These are phyloP conservation scores for Lentinula sp. DNA, from an alignment of 768 basidiomycete genomes.

Conservation along the genomic window DNA sequence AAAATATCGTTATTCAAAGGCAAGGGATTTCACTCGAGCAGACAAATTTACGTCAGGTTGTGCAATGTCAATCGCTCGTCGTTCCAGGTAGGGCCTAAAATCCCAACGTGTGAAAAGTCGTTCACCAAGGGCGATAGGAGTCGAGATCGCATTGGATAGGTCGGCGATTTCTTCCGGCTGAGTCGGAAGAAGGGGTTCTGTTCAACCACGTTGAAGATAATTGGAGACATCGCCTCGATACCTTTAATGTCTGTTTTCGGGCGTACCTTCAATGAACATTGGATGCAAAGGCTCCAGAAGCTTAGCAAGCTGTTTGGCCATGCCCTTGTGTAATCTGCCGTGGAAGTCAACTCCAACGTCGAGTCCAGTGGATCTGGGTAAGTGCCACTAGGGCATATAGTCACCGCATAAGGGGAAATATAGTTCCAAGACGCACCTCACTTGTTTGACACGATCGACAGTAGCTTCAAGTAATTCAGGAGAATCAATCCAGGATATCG, in stretches of 20 bases:
- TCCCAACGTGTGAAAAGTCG: conserved; percentile 58
- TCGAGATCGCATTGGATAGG: conserved; percentile 45
- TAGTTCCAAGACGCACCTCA: conserved; percentile 24
- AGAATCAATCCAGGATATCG: conserved; percentile 56
- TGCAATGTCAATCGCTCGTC: conserved; percentile 58
- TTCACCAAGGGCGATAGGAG: conserved; percentile 59
- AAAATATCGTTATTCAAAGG: not conserved
- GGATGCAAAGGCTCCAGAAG: conserved; percentile 53
- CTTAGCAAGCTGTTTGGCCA: conserved; percentile 63
- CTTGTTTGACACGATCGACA: conserved; percentile 45
- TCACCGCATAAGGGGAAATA: not conserved
- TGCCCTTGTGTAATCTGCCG: conserved; percentile 61
- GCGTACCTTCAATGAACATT: conserved; percentile 57
- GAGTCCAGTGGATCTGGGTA: conserved; percentile 34
- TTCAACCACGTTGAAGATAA: not conserved
- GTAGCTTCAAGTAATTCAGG: conserved; percentile 45
- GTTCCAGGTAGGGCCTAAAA: conserved; percentile 60
- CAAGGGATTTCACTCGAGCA: not conserved
- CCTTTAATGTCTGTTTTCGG: not conserved
- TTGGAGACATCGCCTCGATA: too few species aligned
- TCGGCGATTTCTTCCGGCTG: conserved; percentile 60
- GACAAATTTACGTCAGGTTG: conserved; percentile 54
- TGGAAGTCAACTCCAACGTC: conserved; percentile 71
- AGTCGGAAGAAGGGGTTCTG: conserved; percentile 54
- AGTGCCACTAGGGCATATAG: not conserved